phyloP scores from a whole-genome alignment of 768 basidiomycete genomes.

The Leccinellum albellum region DNA sequence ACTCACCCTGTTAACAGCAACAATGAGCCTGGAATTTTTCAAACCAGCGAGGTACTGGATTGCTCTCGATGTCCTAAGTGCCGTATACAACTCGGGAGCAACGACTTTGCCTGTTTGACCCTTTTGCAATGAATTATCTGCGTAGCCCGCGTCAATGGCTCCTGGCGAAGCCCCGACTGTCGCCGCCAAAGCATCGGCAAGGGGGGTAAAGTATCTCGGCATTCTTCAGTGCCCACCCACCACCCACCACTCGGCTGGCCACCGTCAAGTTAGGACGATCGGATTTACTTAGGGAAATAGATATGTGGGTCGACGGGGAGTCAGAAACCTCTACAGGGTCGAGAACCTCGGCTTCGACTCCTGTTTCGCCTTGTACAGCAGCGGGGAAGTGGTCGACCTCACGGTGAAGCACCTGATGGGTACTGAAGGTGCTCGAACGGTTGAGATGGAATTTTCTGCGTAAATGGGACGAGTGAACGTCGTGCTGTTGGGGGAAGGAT shows the following conservation, averaged over 20 bases:
- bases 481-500: constrained; percentile 64
- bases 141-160: constrained; percentile 97
- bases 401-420: constrained; percentile 93
- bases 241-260: constrained; percentile 86
- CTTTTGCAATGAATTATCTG: constrained; percentile 97
- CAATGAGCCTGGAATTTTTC: constrained; percentile 99
- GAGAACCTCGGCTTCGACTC: constrained; percentile 57
- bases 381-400: constrained; percentile 82
- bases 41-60: constrained; percentile 99
- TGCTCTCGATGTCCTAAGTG: constrained; percentile 94
- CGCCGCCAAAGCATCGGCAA: constrained; percentile 90
- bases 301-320: constrained; percentile 54
- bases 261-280: constrained; percentile 90
- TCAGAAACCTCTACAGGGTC: constrained; percentile 62
- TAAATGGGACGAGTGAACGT: constrained; percentile 94
- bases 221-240: constrained; percentile 92
- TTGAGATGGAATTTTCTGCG: constrained; percentile 95
- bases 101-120: constrained; percentile 99
- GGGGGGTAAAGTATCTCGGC: constrained; percentile 90
- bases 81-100: constrained; percentile 94
- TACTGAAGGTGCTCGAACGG: constrained; percentile 77
- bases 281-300: constrained; percentile 79
- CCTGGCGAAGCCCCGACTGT: constrained; percentile 98
- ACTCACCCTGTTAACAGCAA: constrained; percentile 90
- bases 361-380: constrained; percentile 43